Evolutionary conservation across 805 yeast species (phyloP), one percentile per base, ranked within the genome.

Genomic region (Torulaspora franciscae): DNA sequence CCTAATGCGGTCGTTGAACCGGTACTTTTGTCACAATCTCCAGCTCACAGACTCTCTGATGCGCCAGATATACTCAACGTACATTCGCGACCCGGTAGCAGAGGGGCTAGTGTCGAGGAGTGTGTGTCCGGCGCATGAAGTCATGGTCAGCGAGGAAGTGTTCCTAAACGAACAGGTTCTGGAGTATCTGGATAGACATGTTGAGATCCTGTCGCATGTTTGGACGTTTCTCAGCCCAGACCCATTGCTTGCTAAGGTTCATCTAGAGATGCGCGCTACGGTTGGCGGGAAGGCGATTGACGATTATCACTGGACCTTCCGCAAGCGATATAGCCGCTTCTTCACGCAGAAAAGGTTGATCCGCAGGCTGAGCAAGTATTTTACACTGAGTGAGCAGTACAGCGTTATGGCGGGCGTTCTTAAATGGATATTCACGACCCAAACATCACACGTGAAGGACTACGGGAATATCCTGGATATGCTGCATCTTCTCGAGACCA

Each of bases 1-100:
- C 10, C 37, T 50, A n/a, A 36, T 56, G 47, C 46, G 45, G 14
- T 35, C 43, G 22, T 28, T 57, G 39, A 57, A 54, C 37, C 51
- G 38, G 33, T 50, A 42, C 36, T 55, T 61, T 30, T 34, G 50
- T 13, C 15, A 37, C 3, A 43, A 46, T 29, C 46, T 63, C 24
- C 34, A 40, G 15, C 60, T 59, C 1, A 47, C 52, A 3, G 29
- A 32, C 22, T 47, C 43, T 22, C 43, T 57, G 33, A 7, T 52
- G 36, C 27, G 19, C 17, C 36, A 44, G 19, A 40, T 47, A 28
- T 14, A 46, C 32, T 51, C 53, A 51, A 52, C 33, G 9, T 30
- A 30, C 33, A 15, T 30, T 9, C 14, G 15, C 33, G 33, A 30
- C 19, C 33, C 33, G 7, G 33, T 30, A 3, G 33, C 33, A 6